Percentiles rank a stretch among this genome's conserved stretches.
Conservation (phyloP, 495 filamentous ascomycete genomes). For the Pyrenula aspistea region DNA sequence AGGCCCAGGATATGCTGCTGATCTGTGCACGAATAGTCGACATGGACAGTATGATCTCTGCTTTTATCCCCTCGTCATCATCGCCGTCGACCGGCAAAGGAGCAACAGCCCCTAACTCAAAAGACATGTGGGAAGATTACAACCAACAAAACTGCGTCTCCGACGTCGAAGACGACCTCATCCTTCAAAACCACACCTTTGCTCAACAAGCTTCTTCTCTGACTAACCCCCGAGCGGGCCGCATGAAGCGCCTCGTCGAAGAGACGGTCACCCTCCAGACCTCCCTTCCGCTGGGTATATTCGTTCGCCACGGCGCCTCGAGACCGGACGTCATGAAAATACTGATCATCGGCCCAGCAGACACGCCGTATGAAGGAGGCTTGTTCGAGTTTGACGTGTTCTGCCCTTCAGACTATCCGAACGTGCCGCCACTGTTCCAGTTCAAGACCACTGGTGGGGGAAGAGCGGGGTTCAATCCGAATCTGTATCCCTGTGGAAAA, state of each 20-base stretch:
- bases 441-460: slow-evolving; percentile 40
- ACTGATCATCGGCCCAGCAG: slow-evolving; percentile 42
- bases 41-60: slow-evolving; percentile 1
- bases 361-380: slow-evolving; percentile 49
- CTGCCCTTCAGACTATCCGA: slow-evolving; percentile 33
- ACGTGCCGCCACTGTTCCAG: slow-evolving; percentile 30
- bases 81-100: no score
- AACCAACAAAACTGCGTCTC: slow-evolving; percentile 22
- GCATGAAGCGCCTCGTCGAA: slow-evolving; percentile 38
- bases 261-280: slow-evolving; percentile 39
- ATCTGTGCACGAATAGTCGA: slow-evolving; percentile 8
- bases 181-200: slow-evolving; percentile 15
- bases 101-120: slow-evolving; percentile 3
- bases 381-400: slow-evolving; percentile 51
- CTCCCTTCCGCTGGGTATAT: slow-evolving; percentile 45
- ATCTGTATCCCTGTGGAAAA: slow-evolving; percentile 43
- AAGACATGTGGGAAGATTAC: slow-evolving; percentile 11
- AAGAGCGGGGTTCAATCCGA: slow-evolving; percentile 40
- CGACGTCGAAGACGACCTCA: slow-evolving; percentile 22
- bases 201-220: slow-evolving; percentile 7
- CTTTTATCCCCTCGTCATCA: background rate
- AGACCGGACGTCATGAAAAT: slow-evolving; percentile 45
- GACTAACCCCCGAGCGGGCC: slow-evolving; percentile 8
- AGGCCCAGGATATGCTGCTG: slow-evolving; percentile 9
- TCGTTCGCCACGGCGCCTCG: slow-evolving; percentile 37